These are phyloP conservation scores for Datisca glomerata DNA, from an alignment of 306 rosid species.

Conservation along the genomic window DNA sequence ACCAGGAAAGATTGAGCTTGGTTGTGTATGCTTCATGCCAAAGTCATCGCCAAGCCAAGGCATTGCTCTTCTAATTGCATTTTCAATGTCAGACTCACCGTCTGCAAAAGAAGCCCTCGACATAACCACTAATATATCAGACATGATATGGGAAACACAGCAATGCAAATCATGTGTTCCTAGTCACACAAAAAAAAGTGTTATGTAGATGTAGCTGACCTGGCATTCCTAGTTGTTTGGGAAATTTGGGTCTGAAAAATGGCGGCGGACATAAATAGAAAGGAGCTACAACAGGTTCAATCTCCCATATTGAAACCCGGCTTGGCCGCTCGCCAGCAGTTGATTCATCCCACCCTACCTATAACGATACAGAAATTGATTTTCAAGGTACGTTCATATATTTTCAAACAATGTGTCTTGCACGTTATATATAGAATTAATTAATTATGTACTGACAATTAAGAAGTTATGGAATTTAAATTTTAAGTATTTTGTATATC, in stretches of 20 bases:
- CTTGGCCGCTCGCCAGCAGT: slow-evolving; percentile 92
- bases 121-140: too few species aligned
- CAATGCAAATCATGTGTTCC: too few species aligned
- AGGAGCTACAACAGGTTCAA: slow-evolving; percentile 95
- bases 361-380: too few species aligned
- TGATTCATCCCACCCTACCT: slow-evolving; percentile 99
- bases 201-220: slow-evolving; percentile 26
- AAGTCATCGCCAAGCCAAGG: slow-evolving; percentile 99
- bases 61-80: slow-evolving; percentile 90
- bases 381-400: too few species aligned
- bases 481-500: too few species aligned
- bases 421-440: too few species aligned
- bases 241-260: slow-evolving; percentile 88
- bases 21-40: slow-evolving; percentile 75
- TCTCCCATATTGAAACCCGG: slow-evolving; percentile 89
- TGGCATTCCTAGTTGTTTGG: slow-evolving; percentile 95
- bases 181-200: too few species aligned
- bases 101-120: slow-evolving; percentile 39
- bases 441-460: too few species aligned
- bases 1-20: slow-evolving; percentile 77
- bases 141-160: too few species aligned
- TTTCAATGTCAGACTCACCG: slow-evolving; percentile 77
- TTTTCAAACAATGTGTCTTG: too few species aligned
- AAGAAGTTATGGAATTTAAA: too few species aligned
- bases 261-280: slow-evolving; percentile 98